Evolutionary conservation across 257 asterid genomes (phyloP).

Genomic region (Solanum verrucosum): DNA sequence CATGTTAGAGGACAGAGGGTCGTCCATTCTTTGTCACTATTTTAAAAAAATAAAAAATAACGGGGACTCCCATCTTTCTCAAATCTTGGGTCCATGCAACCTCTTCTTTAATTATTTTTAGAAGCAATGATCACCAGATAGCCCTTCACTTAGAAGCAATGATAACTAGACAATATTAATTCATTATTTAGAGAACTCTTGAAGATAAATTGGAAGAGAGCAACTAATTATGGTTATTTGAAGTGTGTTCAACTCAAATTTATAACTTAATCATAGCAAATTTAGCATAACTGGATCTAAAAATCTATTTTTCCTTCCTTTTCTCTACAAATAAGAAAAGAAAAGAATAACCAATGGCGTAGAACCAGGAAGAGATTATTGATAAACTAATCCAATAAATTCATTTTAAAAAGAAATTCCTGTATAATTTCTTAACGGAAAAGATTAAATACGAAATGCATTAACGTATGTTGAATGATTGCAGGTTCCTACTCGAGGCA

Average conservation of each 20-base stretch:
- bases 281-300: not conserved
- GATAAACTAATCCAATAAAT: not conserved
- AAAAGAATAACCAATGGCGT: not conserved
- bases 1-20: not conserved
- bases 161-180: not conserved
- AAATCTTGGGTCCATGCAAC: not conserved
- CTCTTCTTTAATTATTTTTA: not conserved
- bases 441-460: not conserved
- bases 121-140: not conserved
- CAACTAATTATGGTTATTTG: not conserved
- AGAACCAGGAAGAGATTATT: not conserved
- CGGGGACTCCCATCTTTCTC: not conserved
- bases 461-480: not conserved
- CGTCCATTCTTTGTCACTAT: not conserved
- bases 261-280: not conserved
- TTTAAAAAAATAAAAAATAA: no score
- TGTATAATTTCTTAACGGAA: not conserved
- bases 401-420: not conserved
- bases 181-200: not conserved
- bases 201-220: not conserved
- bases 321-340: not conserved
- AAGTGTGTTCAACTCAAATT: not conserved
- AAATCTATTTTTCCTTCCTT: not conserved
- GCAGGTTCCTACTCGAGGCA: not conserved
- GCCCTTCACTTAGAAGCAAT: no score